A percentile compares a stretch with the other conserved stretches of the same genome.
These are phyloP conservation scores for Cladosporium sp. DNA, from an alignment of 2,329 filamentous ascomycete genomes.

Conservation along the genomic window DNA sequence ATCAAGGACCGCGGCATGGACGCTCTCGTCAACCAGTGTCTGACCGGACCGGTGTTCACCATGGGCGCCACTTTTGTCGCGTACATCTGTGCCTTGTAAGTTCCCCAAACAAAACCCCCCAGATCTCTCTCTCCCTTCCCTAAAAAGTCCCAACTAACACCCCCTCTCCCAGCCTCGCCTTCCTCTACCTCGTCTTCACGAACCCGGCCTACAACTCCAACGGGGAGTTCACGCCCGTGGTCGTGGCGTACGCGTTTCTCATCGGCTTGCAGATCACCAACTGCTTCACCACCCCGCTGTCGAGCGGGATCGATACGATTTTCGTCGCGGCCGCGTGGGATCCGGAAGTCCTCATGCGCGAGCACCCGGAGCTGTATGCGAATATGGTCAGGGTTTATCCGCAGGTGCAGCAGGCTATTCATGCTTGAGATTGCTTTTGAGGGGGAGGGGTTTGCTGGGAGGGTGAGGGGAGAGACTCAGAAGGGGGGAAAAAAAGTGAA, in stretches of 20 bases:
- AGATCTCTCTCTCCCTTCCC: background rate
- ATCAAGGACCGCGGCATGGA: slow-evolving; percentile 81
- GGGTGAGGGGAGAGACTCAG: background rate
- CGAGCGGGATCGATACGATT: slow-evolving; percentile 85
- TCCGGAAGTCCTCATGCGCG: slow-evolving; percentile 68
- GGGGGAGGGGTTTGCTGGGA: background rate
- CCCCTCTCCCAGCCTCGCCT: slow-evolving; percentile 52
- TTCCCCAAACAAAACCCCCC: background rate
- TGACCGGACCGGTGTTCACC: slow-evolving; percentile 53
- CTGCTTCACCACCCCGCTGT: slow-evolving; percentile 83
- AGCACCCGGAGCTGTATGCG: slow-evolving; percentile 78
- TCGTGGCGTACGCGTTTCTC: slow-evolving; percentile 81
- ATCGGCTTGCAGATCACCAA: slow-evolving; percentile 88
- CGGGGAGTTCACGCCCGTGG: slow-evolving; percentile 67
- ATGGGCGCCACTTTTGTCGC: slow-evolving; percentile 74
- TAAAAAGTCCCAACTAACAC: background rate
- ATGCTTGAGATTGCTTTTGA: slow-evolving; percentile 16
- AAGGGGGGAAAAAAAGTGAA: too few relatives aligned
- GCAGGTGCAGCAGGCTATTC: slow-evolving; percentile 38
- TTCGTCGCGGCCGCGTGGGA: slow-evolving; percentile 74
- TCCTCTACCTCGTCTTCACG: slow-evolving; percentile 82
- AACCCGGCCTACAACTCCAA: slow-evolving; percentile 70
- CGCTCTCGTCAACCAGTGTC: slow-evolving; percentile 82
- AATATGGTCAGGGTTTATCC: slow-evolving; percentile 80
- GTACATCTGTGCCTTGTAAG: slow-evolving; percentile 67